A percentile compares a stretch with the other conserved stretches of the same genome.
Evolutionary conservation across 495 filamentous ascomycete species (phyloP).

Genomic region (Beverwykella pulmonaria): DNA sequence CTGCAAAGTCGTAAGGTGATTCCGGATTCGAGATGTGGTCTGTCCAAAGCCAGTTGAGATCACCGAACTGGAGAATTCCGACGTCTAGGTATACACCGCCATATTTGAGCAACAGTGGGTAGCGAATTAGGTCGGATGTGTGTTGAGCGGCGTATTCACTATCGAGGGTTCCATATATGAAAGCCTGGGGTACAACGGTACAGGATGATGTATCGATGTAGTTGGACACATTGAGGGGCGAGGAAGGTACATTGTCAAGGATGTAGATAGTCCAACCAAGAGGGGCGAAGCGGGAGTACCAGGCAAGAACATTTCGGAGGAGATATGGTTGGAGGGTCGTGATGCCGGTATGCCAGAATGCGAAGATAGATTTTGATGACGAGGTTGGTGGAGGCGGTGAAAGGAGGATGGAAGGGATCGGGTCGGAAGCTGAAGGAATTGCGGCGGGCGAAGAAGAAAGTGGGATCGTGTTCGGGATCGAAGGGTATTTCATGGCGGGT

Average conservation of each 20-base stretch:
- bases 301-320: slow-evolving; percentile 59
- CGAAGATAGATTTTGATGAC: slow-evolving; percentile 17
- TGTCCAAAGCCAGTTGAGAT: slow-evolving; percentile 56
- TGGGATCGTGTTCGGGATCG: neutral
- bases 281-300: slow-evolving; percentile 56
- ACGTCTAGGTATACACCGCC: slow-evolving; percentile 62
- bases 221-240: slow-evolving; percentile 51
- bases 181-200: slow-evolving; percentile 52
- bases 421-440: neutral
- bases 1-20: slow-evolving; percentile 54
- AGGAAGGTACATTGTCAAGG: slow-evolving; percentile 50
- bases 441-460: neutral
- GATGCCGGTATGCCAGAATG: slow-evolving; percentile 58
- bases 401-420: neutral
- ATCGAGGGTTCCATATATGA: slow-evolving; percentile 51
- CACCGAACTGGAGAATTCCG: slow-evolving; percentile 58
- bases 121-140: slow-evolving; percentile 60
- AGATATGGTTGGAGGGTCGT: slow-evolving; percentile 54
- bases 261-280: slow-evolving; percentile 58
- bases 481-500: neutral
- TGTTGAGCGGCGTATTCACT: slow-evolving; percentile 57
- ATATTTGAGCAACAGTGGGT: slow-evolving; percentile 56
- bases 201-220: slow-evolving; percentile 54
- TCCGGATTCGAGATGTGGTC: slow-evolving; percentile 50
- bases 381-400: slow-evolving; percentile 4